Conservation (phyloP, 2,329 filamentous ascomycete genomes). For the Dothistroma septosporum region DNA sequence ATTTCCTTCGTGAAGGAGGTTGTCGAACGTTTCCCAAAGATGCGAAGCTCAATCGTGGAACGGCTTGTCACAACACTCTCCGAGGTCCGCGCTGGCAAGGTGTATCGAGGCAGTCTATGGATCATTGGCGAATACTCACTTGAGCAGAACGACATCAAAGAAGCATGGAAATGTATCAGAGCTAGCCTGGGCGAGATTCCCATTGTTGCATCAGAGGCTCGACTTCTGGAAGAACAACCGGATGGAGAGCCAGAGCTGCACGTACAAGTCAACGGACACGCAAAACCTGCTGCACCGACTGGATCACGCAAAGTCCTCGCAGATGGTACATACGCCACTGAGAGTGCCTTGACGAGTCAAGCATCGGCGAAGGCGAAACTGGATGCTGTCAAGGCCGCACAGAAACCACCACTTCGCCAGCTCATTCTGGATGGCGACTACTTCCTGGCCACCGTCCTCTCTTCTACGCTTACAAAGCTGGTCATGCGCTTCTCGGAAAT, state of each 20-base stretch:
- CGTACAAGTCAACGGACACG: slow-evolving; percentile 74
- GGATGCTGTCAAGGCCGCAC: slow-evolving; percentile 93
- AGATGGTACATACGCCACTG: slow-evolving; percentile 95
- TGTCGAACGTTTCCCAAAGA: slow-evolving; percentile 91
- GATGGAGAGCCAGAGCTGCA: slow-evolving; percentile 59
- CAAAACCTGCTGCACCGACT: slow-evolving; percentile 69
- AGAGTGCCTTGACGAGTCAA: slow-evolving; percentile 90
- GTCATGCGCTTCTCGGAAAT: slow-evolving; percentile 97
- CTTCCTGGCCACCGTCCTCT: slow-evolving; percentile 91
- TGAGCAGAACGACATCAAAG: slow-evolving; percentile 87
- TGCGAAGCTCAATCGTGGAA: slow-evolving; percentile 81
- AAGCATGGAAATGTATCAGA: slow-evolving; percentile 94
- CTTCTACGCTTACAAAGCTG: slow-evolving; percentile 90
- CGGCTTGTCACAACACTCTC: slow-evolving; percentile 84
- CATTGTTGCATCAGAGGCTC: slow-evolving; percentile 90
- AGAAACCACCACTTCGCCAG: slow-evolving; percentile 91
- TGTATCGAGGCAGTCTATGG: slow-evolving; percentile 95
- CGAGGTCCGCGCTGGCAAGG: slow-evolving; percentile 93
- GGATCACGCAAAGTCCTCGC: slow-evolving; percentile 89
- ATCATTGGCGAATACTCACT: slow-evolving; percentile 96
- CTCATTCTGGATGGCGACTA: slow-evolving; percentile 97
- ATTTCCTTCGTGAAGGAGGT: slow-evolving; percentile 99
- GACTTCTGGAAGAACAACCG: slow-evolving; percentile 76
- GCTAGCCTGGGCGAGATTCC: slow-evolving; percentile 94
- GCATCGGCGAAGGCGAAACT: slow-evolving; percentile 84